These are phyloP conservation scores for Scutellaria barbata DNA, from an alignment of 257 asterid genomes.

Conservation along the genomic window DNA sequence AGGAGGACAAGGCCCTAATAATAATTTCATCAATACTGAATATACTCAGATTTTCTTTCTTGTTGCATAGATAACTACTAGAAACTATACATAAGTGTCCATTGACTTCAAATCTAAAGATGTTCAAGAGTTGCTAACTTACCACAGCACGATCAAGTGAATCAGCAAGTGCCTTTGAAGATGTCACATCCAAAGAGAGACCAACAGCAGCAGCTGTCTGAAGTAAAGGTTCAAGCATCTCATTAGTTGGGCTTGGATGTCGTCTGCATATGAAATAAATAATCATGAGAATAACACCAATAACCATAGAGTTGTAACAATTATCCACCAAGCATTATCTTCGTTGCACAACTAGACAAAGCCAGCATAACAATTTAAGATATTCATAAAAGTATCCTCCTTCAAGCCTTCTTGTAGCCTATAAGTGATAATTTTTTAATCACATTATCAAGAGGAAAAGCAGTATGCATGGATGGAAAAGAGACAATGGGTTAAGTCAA, in stretches of 20 bases:
- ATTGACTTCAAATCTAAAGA: background rate
- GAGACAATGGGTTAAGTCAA: background rate
- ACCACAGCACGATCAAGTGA: constrained; percentile 98
- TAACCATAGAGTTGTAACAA: constrained; percentile 19
- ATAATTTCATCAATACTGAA: background rate
- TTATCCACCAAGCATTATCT: constrained; percentile 21
- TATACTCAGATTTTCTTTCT: constrained; percentile 20
- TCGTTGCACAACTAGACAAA: constrained; percentile 14
- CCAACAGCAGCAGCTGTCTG: constrained; percentile 95
- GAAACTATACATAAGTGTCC: constrained; percentile 10
- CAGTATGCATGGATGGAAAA: constrained; percentile 20
- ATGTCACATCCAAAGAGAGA: constrained; percentile 78
- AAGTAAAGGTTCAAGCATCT: constrained; percentile 95
- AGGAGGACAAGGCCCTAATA: background rate
- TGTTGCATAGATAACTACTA: constrained; percentile 27
- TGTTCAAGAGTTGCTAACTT: constrained; percentile 42
- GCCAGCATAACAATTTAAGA: constrained; percentile 13
- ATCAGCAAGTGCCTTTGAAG: constrained; percentile 97
- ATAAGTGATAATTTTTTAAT: constrained; percentile 8
- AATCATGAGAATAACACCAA: constrained; percentile 27
- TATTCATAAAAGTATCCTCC: constrained; percentile 6
- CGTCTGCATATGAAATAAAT: constrained; percentile 64
- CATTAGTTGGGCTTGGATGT: constrained; percentile 96
- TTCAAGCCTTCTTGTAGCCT: constrained; percentile 13
- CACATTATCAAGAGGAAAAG: constrained; percentile 19